phyloP scores from a whole-genome alignment of 345 rosid genomes.

The Aegle marmelos region DNA sequence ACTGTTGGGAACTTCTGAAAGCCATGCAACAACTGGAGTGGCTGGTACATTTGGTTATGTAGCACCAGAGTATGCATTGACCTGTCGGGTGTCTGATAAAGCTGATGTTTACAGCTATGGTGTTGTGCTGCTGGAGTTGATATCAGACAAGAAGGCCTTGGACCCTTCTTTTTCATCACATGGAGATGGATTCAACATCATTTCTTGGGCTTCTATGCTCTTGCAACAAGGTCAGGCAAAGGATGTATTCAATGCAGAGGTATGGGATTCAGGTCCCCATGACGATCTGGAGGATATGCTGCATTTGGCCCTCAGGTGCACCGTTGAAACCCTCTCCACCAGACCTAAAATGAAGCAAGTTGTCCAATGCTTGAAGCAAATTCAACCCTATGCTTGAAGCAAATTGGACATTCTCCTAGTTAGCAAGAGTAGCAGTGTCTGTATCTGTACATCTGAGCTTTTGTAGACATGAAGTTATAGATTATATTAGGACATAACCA shows the following conservation, averaged over 20 bases:
- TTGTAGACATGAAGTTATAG: background rate
- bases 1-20: slow-evolving; percentile 36
- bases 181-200: slow-evolving; percentile 34
- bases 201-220: slow-evolving; percentile 38
- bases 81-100: slow-evolving; percentile 33
- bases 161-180: slow-evolving; percentile 38
- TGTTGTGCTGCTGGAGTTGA: slow-evolving; percentile 39
- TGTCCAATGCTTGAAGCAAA: slow-evolving; percentile 23
- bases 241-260: slow-evolving; percentile 30
- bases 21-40: slow-evolving; percentile 37
- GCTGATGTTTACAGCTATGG: slow-evolving; percentile 43
- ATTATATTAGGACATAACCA: background rate
- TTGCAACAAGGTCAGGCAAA: slow-evolving; percentile 26
- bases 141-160: slow-evolving; percentile 33
- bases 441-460: slow-evolving; percentile 4
- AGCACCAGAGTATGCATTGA: slow-evolving; percentile 32
- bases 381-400: slow-evolving; percentile 26
- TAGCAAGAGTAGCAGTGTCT: background rate
- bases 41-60: slow-evolving; percentile 37
- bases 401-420: slow-evolving; percentile 10
- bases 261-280: slow-evolving; percentile 33
- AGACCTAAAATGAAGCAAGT: slow-evolving; percentile 39
- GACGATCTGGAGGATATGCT: slow-evolving; percentile 31
- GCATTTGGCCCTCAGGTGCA: slow-evolving; percentile 30
- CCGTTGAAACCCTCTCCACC: slow-evolving; percentile 22